Evolutionary conservation across 345 rosid genomes (phyloP).

Genomic region (Acer campestre): DNA sequence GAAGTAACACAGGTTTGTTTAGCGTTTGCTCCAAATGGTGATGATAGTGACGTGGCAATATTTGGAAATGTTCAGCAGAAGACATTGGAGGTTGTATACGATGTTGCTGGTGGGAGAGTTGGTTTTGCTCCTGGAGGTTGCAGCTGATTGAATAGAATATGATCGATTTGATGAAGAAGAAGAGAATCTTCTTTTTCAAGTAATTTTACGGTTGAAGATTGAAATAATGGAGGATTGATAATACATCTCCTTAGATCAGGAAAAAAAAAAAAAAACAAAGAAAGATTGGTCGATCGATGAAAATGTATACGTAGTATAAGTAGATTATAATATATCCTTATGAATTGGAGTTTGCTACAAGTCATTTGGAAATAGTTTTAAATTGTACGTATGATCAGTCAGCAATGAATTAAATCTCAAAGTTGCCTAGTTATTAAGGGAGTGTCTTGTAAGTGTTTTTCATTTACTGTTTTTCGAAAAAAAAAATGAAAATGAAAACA

Average conservation of each 20-base stretch:
- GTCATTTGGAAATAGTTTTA: too few relatives aligned
- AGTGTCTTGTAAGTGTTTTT: too few relatives aligned
- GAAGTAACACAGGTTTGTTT: constrained; percentile 64
- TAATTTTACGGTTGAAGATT: neutral
- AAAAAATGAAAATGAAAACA: too few relatives aligned
- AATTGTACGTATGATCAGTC: too few relatives aligned
- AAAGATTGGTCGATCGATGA: neutral
- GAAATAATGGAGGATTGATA: neutral
- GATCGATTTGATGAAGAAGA: neutral
- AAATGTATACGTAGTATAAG: neutral
- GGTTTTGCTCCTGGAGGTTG: constrained; percentile 51
- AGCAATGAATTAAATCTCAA: too few relatives aligned
- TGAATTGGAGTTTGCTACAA: neutral
- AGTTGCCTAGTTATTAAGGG: too few relatives aligned
- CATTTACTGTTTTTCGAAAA: too few relatives aligned
- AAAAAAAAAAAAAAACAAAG: too few relatives aligned
- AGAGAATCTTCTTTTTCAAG: neutral
- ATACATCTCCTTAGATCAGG: neutral
- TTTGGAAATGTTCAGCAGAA: constrained; percentile 69
- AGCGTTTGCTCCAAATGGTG: constrained; percentile 27
- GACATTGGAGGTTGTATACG: constrained; percentile 73
- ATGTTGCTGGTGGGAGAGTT: constrained; percentile 51
- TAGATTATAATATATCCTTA: neutral
- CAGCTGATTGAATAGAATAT: constrained; percentile 14
- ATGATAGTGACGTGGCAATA: constrained; percentile 19